Evolutionary conservation across 495 filamentous ascomycete species (phyloP).

Genomic region (Penicilliopsis zonata): DNA sequence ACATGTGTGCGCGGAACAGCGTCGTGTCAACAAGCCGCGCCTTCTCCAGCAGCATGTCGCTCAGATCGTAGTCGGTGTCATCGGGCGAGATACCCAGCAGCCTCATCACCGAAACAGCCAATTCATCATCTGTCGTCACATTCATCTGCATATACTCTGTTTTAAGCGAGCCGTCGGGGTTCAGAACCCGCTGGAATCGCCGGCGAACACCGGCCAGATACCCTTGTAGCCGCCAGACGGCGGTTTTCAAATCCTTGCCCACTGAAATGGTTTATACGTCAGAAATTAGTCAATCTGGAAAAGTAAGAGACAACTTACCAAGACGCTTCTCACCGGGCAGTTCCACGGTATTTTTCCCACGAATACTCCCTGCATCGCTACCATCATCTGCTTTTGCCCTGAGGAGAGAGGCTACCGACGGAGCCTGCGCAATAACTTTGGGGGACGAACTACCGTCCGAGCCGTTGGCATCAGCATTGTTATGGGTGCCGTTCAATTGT

Average conservation of each 20-base stretch:
- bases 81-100: slow-evolving; percentile 30
- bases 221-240: slow-evolving; percentile 67
- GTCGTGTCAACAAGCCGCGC: slow-evolving; percentile 85
- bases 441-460: slow-evolving; percentile 10
- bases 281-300: background rate
- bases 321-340: slow-evolving; percentile 21
- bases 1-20: slow-evolving; percentile 89
- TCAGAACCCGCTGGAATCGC: slow-evolving; percentile 69
- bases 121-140: slow-evolving; percentile 40
- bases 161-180: slow-evolving; percentile 64
- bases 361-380: slow-evolving; percentile 36
- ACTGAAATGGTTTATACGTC: slow-evolving; percentile 19
- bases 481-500: slow-evolving; percentile 12
- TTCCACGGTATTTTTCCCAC: slow-evolving; percentile 18
- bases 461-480: slow-evolving; percentile 12
- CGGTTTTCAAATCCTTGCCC: slow-evolving; percentile 68
- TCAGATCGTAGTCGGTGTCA: slow-evolving; percentile 48
- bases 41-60: slow-evolving; percentile 55
- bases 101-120: slow-evolving; percentile 30
- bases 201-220: slow-evolving; percentile 78
- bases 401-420: slow-evolving; percentile 51
- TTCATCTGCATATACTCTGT: slow-evolving; percentile 34
- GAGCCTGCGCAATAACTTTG: slow-evolving; percentile 16
- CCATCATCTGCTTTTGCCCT: slow-evolving; percentile 23
- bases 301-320: slow-evolving; percentile 12